Base-by-base conservation (phyloP, 2,329 filamentous ascomycete genomes). In the Fusarium proliferatum region DNA sequence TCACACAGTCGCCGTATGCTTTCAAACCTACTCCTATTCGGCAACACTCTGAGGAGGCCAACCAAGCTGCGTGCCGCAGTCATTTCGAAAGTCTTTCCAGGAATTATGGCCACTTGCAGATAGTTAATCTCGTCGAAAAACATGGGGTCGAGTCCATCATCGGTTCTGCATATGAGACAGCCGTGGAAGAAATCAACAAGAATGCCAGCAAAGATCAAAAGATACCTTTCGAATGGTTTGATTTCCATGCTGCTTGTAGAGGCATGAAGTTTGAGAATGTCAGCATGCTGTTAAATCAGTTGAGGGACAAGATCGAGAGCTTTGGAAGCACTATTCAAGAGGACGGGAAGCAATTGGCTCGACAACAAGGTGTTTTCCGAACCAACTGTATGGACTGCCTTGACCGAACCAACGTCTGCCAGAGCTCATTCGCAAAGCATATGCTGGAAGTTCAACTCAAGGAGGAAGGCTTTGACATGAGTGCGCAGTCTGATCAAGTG, bases 321-420 rank as follows among this genome's bases (percentile, higher is more conserved):
- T 90, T 92, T 51, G 92, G 93, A 2, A 95, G 93, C 84, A 94
- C 93, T 0, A 88, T 93, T 5, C 84, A 87, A 60, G 77, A 82
- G 17, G 82, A 85, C 23, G 87, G 86, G 5, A 79, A 82, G 36
- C 66, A 88, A 19, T 75, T 82, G 21, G 76, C 79, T 9, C 84
- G 80, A 52, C 95, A 98, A 80, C 86, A 85, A 33, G 95, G 95
- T 3, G 89, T 97, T 11, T 81, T 98, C n/a, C 89, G 96, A 63
- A 98, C 95, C 4, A 99, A 99, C 79, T 99, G 96, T 82, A 98
- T 99, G 96, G 96, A 99, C 79, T 99, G 96, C 77, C 85, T 99
- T 15, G 96, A 99, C 80, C 90, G 96, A 28, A 99, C 96, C 4
- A 98, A 98, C 76, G 95, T 99, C 28, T 95, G 95, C 45, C 96